phyloP scores from a whole-genome alignment of 441 rosid species.

The Aquilaria agallochum region DNA sequence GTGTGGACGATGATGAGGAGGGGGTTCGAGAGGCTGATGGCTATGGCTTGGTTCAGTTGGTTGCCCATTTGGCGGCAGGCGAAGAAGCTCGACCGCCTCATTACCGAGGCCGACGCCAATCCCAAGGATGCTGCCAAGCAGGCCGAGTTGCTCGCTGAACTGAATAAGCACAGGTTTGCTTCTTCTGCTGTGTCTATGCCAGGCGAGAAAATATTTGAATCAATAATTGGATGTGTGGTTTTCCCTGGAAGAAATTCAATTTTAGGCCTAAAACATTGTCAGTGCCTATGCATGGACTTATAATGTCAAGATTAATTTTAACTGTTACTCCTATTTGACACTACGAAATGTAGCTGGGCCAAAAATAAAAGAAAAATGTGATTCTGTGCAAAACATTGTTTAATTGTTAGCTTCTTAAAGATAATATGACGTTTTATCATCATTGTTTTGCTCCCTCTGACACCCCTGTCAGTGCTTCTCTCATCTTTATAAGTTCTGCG shows the following conservation, averaged over 20 bases:
- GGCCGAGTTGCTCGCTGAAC: conserved; percentile 71
- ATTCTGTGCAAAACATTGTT: no score
- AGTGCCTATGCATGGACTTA: no score
- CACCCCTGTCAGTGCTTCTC: not conserved
- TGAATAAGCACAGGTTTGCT: conserved; percentile 76
- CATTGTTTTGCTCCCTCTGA: no score
- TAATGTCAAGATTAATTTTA: no score
- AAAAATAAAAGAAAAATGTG: no score
- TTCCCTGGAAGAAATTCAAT: not conserved
- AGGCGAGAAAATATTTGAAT: no score
- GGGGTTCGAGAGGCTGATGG: conserved; percentile 45
- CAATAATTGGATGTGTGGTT: not conserved
- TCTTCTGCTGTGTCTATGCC: not conserved
- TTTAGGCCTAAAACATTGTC: no score
- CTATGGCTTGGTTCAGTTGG: conserved; percentile 67
- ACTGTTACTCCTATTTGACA: no score
- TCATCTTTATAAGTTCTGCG: not conserved
- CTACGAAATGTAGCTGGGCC: no score
- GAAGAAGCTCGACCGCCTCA: conserved; percentile 63
- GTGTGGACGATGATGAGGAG: conserved; percentile 53
- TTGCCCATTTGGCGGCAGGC: conserved; percentile 75
- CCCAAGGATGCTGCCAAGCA: conserved; percentile 77
- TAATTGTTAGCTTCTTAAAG: no score
- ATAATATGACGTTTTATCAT: no score
- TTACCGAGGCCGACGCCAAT: conserved; percentile 84